Evolutionary conservation across 1,284 basidiomycete genomes (phyloP).

Genomic region (Melanopsichium pennsylvanicum): DNA sequence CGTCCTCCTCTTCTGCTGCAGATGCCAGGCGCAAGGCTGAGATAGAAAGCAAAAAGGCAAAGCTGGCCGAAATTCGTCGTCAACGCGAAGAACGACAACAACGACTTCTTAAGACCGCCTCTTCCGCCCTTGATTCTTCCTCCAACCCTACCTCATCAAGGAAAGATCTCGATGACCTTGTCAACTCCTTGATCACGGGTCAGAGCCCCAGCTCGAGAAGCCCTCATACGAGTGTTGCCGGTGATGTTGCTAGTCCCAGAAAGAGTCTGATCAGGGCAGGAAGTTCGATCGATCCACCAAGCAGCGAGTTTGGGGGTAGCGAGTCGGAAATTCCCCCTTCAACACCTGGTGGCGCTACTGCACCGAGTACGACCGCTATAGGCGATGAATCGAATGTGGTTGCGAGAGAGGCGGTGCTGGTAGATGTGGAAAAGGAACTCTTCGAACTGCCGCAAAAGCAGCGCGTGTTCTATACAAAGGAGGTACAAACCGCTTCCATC

Average conservation of each 20-base stretch:
- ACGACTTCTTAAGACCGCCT: constrained; percentile 31
- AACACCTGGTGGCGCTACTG: constrained; percentile 13
- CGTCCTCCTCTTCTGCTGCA: constrained; percentile 22
- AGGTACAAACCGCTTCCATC: constrained; percentile 72
- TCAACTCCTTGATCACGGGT: constrained; percentile 51
- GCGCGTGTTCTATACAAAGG: constrained; percentile 90
- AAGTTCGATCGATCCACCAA: constrained; percentile 15
- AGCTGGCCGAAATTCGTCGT: constrained; percentile 82
- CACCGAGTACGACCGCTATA: constrained; percentile 7
- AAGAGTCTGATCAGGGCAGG: constrained; percentile 15
- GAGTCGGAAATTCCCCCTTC: constrained; percentile 31
- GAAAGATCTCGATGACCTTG: constrained; percentile 60
- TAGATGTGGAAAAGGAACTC: constrained; percentile 79
- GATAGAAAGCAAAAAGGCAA: constrained; percentile 88
- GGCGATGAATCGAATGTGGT: background rate
- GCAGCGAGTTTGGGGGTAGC: constrained; percentile 42
- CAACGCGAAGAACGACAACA: constrained; percentile 74
- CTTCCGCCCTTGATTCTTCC: constrained; percentile 8
- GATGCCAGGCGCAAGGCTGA: constrained; percentile 74
- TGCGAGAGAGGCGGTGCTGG: constrained; percentile 72
- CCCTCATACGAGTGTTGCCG: constrained; percentile 13
- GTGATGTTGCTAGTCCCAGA: constrained; percentile 21
- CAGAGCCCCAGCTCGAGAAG: constrained; percentile 13
- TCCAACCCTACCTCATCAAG: constrained; percentile 21
- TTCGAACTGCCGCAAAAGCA: constrained; percentile 86